Conservation (phyloP, 805 yeast genomes). For the Candida peoriensis region DNA sequence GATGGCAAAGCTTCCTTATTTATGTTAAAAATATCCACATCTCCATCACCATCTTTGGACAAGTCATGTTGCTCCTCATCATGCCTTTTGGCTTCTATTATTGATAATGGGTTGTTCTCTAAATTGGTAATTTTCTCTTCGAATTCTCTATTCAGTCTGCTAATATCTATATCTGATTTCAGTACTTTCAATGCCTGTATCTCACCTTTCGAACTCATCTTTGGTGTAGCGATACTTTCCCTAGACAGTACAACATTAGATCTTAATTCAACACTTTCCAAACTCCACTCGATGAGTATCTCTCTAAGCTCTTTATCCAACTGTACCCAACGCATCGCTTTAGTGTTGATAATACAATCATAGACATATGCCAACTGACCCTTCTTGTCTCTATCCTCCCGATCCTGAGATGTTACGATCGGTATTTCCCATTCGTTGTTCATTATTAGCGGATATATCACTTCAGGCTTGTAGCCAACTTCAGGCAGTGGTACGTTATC, state of each 20-base stretch:
- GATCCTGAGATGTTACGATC: slow-evolving; percentile 56
- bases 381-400: slow-evolving; percentile 59
- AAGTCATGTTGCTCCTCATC: slow-evolving; percentile 18
- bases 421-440: slow-evolving; percentile 85
- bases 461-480: slow-evolving; percentile 45
- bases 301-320: slow-evolving; percentile 53
- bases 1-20: slow-evolving; percentile 1
- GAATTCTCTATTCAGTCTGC: slow-evolving; percentile 33
- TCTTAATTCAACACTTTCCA: slow-evolving; percentile 68
- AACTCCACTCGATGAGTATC: slow-evolving; percentile 76
- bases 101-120: slow-evolving; percentile 37
- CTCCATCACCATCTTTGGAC: slow-evolving; percentile 15
- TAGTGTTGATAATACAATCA: slow-evolving; percentile 74
- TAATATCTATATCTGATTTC: slow-evolving; percentile 36
- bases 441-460: slow-evolving; percentile 58
- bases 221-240: slow-evolving; percentile 57
- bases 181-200: slow-evolving; percentile 41
- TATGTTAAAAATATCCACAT: slow-evolving; percentile 18
- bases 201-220: slow-evolving; percentile 65
- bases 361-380: slow-evolving; percentile 60
- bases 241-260: slow-evolving; percentile 51
- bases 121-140: slow-evolving; percentile 27
- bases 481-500: slow-evolving; percentile 61
- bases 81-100: slow-evolving; percentile 37
- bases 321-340: slow-evolving; percentile 58